Evolutionary conservation across 1,284 basidiomycete species (phyloP), one percentile per base, ranked within the genome.

Genomic region (Inonotus hispidus): DNA sequence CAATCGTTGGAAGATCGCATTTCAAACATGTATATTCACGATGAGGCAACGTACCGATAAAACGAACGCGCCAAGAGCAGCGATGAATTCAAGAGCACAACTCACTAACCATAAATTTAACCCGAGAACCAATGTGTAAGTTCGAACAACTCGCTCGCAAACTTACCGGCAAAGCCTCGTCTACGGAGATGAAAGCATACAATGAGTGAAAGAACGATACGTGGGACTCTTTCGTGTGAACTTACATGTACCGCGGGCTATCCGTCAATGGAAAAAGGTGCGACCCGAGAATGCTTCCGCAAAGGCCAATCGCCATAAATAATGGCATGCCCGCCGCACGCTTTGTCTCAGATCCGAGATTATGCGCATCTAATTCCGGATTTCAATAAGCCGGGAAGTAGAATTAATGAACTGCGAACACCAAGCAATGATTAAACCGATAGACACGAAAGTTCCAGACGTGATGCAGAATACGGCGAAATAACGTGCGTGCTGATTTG

Each of bases 321-420:
- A 90, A 79, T 1, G 88, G 85, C 41, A 87, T 83, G 0, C 88
- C 88, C 0, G 88, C 79, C 0, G 89, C 87, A 59, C 83, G 84
- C 73, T 90, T 90, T 2, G 86, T 87, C 71, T 90, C 88, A 0
- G 88, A 90, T 1, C 87, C 88, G 1, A 90, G 74, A 64, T 91
- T 91, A 67, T 90, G 87, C 0, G 84, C 77, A 66, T 82, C 88
- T 89, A 58, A 13, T n/a, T 3, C 27, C 43, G 41, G n/a, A 23
- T 45, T 29, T 29, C 47, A 25, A 19, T 7, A 4, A 23, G 50
- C 16, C 29, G 32, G 56, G 29, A 41, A 49, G 43, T 8, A 32
- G 32, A n/a, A 58, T 19, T 35, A 35, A 62, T 41, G 38, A 29
- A 7, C 14, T 55, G 75, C 85, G 67, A 73, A 88, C 87, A 88